phyloP scores from a whole-genome alignment of 164 flowering plant species.

The Macadamia tetraphylla region DNA sequence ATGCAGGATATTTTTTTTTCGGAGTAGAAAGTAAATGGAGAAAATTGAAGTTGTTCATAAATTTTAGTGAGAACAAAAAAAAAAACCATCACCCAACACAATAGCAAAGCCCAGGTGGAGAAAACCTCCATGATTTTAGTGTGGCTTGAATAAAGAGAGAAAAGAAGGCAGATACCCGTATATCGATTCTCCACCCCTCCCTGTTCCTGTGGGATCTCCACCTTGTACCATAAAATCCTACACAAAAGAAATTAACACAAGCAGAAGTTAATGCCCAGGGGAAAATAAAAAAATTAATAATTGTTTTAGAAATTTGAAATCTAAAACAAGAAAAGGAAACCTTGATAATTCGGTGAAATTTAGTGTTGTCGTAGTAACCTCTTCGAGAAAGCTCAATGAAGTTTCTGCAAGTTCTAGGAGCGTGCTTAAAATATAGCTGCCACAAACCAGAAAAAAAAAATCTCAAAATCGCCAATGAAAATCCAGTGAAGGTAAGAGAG shows the following conservation, averaged over 20 bases:
- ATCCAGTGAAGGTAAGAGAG: background rate
- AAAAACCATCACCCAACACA: background rate
- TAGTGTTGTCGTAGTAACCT: conserved; percentile 80
- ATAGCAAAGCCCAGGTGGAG: background rate
- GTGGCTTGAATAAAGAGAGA: background rate
- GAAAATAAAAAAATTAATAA: background rate
- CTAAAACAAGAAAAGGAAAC: conserved; percentile 20
- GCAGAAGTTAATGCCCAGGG: background rate
- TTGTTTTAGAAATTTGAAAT: background rate
- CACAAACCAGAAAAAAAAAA: background rate
- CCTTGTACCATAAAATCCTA: conserved; percentile 98
- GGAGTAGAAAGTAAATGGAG: background rate
- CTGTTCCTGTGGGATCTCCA: conserved; percentile 98
- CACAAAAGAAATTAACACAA: background rate
- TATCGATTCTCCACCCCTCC: conserved; percentile 93
- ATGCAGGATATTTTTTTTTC: background rate
- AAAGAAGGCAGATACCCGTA: conserved; percentile 54
- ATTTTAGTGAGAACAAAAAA: background rate
- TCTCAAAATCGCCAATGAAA: background rate
- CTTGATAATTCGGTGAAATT: conserved; percentile 88
- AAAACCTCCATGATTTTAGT: too few relatives aligned
- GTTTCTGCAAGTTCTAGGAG: conserved; percentile 89
- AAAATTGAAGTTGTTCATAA: too few relatives aligned
- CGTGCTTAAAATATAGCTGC: conserved; percentile 84
- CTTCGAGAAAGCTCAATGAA: conserved; percentile 85